Base-by-base conservation (phyloP, 768 basidiomycete species). In the Stropharia rugosoannulata region DNA sequence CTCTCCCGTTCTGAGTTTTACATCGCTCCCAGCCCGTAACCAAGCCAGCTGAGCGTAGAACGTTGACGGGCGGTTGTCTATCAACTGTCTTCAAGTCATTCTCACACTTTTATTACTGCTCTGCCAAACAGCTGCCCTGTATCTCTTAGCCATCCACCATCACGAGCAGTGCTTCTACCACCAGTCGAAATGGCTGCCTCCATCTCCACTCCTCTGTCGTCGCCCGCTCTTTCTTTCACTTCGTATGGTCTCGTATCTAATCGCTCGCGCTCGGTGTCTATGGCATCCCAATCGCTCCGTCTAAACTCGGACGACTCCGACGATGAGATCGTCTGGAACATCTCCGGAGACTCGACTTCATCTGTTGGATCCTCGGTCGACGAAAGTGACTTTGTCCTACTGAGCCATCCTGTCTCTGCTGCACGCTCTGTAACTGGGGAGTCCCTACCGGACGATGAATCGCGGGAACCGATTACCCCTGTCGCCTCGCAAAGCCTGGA, bases 301-400 rank as follows among this genome's bases (percentile, higher is more conserved):
- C 32, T 57, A 59, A 64, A 67, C 27, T 32, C 41, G 9, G 71
- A 73, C 54, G 70, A 74, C 43, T 80, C 79, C 0, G 82, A 81
- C 60, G 83, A 86, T 58, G 81, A 84, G 64, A 80, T 86, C 42
- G 79, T 85, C 16, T 83, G 78, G 75, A 70, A 64, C 39, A 61
- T 77, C 43, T 73, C 80, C 39, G 74, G 75, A 29, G 64, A 53
- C 27, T 65, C 40, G 15, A 22, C 68, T 19, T 66, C 69, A 11
- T 66, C 67, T 27, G 50, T 58, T 35, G 55, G 54, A 40, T 68
- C 65, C 39, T 67, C 66, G 25, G 67, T 71, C 19, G 77, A 76
- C 10, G 80, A 80, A 60, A 75, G 80, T 45, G 83, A 84, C 53
- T 82, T 79, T 63, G 77, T 83, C 48, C 64, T 83, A 50, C 70